These are phyloP conservation scores for Coemansia sp. DNA, from an alignment of 192 early-diverging fungal genomes.

Conservation along the genomic window DNA sequence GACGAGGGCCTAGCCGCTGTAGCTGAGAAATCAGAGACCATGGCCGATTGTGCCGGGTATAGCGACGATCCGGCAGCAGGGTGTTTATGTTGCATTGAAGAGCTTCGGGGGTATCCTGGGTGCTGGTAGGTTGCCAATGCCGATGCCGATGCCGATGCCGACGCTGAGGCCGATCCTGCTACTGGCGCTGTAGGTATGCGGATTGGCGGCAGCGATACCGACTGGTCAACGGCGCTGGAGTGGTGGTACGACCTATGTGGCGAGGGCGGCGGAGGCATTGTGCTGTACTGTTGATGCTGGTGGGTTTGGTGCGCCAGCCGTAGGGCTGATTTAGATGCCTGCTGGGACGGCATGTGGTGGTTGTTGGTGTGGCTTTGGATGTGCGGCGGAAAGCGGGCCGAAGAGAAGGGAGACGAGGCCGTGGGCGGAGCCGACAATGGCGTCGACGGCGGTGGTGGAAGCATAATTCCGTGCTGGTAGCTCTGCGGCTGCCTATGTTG, in stretches of 20 bases:
- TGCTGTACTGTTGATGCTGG: conserved; percentile 1
- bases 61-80: not conserved
- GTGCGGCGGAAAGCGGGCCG: conserved; percentile 6
- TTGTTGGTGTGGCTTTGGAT: not conserved
- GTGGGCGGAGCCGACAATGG: conserved; percentile 17
- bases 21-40: conserved; percentile 3
- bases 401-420: conserved; percentile 10
- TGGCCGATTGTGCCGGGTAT: not conserved
- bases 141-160: not conserved
- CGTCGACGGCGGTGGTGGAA: conserved; percentile 13
- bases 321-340: not conserved
- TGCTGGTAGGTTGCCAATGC: conserved; percentile 4
- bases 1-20: conserved; percentile 10
- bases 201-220: conserved; percentile 5
- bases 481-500: conserved; percentile 5
- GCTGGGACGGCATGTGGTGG: not conserved
- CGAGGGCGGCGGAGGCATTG: conserved; percentile 1
- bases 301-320: conserved; percentile 8
- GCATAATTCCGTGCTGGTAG: not conserved
- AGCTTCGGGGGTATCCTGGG: not conserved
- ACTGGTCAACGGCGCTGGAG: not conserved
- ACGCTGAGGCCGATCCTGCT: not conserved
- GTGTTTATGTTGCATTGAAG: conserved; percentile 1
- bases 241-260: not conserved
- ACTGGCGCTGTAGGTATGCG: not conserved